Evolutionary conservation across 2,329 filamentous ascomycete genomes (phyloP).

Genomic region (Cordyceps farinosa): DNA sequence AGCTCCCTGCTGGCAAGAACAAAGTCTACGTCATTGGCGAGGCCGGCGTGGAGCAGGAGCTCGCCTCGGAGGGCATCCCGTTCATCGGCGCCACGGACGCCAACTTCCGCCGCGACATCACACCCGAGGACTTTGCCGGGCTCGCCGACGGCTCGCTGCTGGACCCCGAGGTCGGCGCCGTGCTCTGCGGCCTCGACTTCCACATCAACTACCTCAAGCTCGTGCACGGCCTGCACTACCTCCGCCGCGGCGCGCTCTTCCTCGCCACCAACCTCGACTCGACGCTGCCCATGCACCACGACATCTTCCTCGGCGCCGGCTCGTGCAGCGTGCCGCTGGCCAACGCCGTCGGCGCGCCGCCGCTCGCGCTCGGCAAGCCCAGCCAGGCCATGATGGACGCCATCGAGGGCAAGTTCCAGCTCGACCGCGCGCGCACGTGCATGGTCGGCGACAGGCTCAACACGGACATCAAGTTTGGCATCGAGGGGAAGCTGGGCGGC

Average conservation of each 20-base stretch:
- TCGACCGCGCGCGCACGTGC: slow-evolving; percentile 79
- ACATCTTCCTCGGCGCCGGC: slow-evolving; percentile 89
- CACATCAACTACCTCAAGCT: slow-evolving; percentile 95
- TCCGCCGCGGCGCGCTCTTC: slow-evolving; percentile 77
- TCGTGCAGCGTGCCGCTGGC: slow-evolving; percentile 74
- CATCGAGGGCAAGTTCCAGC: slow-evolving; percentile 90
- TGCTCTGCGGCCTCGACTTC: slow-evolving; percentile 87
- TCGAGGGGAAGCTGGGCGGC: slow-evolving; percentile 85
- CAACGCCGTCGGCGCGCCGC: slow-evolving; percentile 66
- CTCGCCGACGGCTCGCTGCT: slow-evolving; percentile 73
- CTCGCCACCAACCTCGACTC: slow-evolving; percentile 92
- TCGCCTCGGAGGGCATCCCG: slow-evolving; percentile 72
- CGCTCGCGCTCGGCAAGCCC: slow-evolving; percentile 83
- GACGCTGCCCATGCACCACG: slow-evolving; percentile 76
- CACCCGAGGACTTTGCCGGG: slow-evolving; percentile 71
- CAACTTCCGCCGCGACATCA: slow-evolving; percentile 70
- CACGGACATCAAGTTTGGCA: slow-evolving; percentile 93
- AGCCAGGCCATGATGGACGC: slow-evolving; percentile 99
- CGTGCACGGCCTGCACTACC: slow-evolving; percentile 78
- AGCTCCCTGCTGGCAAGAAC: slow-evolving; percentile 72
- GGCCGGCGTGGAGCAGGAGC: slow-evolving; percentile 83
- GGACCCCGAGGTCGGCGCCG: slow-evolving; percentile 84
- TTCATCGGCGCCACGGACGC: slow-evolving; percentile 87
- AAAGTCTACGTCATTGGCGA: slow-evolving; percentile 96
- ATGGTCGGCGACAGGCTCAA: slow-evolving; percentile 95